Evolutionary conservation across 441 rosid genomes (phyloP).

Genomic region (Gossypium trilobum): DNA sequence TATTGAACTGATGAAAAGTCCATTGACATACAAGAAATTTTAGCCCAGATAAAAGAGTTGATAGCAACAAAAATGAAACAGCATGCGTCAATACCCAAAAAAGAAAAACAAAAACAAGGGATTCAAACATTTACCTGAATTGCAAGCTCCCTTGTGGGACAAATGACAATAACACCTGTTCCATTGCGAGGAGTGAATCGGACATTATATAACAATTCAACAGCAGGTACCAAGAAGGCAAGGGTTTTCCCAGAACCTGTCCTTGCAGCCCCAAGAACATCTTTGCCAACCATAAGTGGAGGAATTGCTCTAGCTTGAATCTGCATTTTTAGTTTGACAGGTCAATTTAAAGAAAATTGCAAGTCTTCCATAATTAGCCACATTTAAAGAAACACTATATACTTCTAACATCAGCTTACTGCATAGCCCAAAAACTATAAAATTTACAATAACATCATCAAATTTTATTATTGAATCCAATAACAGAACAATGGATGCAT

Average conservation of each 20-base stretch:
- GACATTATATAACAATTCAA: constrained; percentile 63
- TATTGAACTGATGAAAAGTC: not conserved
- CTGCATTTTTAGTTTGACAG: constrained; percentile 29
- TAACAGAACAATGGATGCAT: not conserved
- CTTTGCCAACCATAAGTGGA: constrained; percentile 65
- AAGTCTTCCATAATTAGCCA: not conserved
- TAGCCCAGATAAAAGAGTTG: not conserved
- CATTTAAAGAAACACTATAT: not conserved
- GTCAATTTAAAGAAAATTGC: not conserved
- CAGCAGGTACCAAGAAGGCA: constrained; percentile 84
- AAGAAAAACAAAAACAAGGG: not conserved
- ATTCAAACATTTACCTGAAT: constrained; percentile 54
- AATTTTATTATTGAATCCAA: not conserved
- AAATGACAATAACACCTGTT: constrained; percentile 68
- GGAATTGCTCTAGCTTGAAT: constrained; percentile 82
- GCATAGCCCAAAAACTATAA: not conserved
- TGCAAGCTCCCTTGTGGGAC: constrained; percentile 96
- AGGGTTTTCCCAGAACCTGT: constrained; percentile 96
- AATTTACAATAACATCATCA: not conserved
- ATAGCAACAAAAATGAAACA: not conserved
- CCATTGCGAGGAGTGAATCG: constrained; percentile 68
- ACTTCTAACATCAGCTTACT: not conserved
- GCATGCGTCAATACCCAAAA: not conserved
- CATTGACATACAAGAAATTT: not conserved
- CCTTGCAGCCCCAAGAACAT: constrained; percentile 92